These are phyloP conservation scores for Naganishia onofrii DNA, from an alignment of 768 basidiomycete genomes.

Conservation along the genomic window DNA sequence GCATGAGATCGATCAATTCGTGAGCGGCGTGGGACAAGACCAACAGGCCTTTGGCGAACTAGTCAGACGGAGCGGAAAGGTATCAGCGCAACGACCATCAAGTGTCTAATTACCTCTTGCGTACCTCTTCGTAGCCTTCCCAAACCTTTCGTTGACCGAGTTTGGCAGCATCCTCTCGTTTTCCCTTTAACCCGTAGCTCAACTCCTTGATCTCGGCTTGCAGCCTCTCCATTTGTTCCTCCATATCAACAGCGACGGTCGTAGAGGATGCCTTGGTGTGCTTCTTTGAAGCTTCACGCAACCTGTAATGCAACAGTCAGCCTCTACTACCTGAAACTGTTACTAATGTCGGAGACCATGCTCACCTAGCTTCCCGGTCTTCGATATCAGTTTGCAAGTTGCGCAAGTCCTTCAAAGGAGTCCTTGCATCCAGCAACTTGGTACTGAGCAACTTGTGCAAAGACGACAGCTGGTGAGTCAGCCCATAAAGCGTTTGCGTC, in stretches of 20 bases:
- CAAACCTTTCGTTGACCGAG: slow-evolving; percentile 23
- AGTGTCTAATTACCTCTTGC: background rate
- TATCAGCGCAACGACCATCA: background rate
- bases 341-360: no score
- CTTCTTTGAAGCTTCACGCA: slow-evolving; percentile 8
- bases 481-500: slow-evolving; percentile 27
- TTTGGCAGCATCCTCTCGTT: slow-evolving; percentile 28
- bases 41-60: slow-evolving; percentile 30
- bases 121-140: slow-evolving; percentile 32
- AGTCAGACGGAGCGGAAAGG: background rate
- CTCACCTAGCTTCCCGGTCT: slow-evolving; percentile 18
- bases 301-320: background rate
- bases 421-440: slow-evolving; percentile 26
- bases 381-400: slow-evolving; percentile 29
- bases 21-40: slow-evolving; percentile 29
- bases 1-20: slow-evolving; percentile 22
- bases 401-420: slow-evolving; percentile 29
- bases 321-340: no score
- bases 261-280: slow-evolving; percentile 20
- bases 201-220: slow-evolving; percentile 28
- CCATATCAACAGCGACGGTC: slow-evolving; percentile 7
- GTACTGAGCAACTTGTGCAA: slow-evolving; percentile 31
- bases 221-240: slow-evolving; percentile 23
- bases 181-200: slow-evolving; percentile 22
- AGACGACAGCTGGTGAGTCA: slow-evolving; percentile 28